Conservation (phyloP, 1,139 yeast species). For the Suhomyces kunorum region DNA sequence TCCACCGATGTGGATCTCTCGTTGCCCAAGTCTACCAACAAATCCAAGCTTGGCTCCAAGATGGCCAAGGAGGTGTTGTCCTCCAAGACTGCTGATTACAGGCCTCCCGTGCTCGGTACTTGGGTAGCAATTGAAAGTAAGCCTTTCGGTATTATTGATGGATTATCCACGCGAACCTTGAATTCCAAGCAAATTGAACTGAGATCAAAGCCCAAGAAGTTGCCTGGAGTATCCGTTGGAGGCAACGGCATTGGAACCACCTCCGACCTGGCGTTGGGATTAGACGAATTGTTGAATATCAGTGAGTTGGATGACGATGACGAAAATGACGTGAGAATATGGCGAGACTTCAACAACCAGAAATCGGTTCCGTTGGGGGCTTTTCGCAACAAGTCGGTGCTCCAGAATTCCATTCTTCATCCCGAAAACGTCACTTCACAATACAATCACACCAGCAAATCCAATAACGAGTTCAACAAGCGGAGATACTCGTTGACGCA, state of each 20-base stretch:
- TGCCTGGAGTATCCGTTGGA: slow-evolving; percentile 7
- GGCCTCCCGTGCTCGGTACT: slow-evolving; percentile 91
- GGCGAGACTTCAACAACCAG: slow-evolving; percentile 54
- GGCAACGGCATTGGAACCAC: slow-evolving; percentile 20
- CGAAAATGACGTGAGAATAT: slow-evolving; percentile 51
- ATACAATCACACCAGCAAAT: slow-evolving; percentile 26
- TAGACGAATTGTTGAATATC: slow-evolving; percentile 85
- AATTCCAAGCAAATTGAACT: slow-evolving; percentile 22
- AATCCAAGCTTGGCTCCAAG: slow-evolving; percentile 61
- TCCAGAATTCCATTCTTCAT: slow-evolving; percentile 30
- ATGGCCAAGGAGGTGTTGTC: slow-evolving; percentile 88
- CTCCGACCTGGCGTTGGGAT: slow-evolving; percentile 63
- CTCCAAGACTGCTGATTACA: slow-evolving; percentile 76
- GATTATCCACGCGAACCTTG: slow-evolving; percentile 81
- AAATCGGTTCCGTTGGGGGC: slow-evolving; percentile 82
- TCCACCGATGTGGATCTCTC: slow-evolving; percentile 89
- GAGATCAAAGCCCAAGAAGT: slow-evolving; percentile 25
- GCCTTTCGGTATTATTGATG: slow-evolving; percentile 94
- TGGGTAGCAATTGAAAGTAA: slow-evolving; percentile 80
- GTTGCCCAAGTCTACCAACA: slow-evolving; percentile 64
- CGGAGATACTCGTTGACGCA: slow-evolving; percentile 19
- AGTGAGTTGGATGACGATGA: slow-evolving; percentile 85
- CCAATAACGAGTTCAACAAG: slow-evolving; percentile 23
- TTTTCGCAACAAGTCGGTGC: slow-evolving; percentile 74
- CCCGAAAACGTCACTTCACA: slow-evolving; percentile 27